Percentiles rank a stretch among this genome's conserved stretches.
phyloP scores from a whole-genome alignment of 371 early-diverging fungal species.

The Mucor velutinosus region DNA sequence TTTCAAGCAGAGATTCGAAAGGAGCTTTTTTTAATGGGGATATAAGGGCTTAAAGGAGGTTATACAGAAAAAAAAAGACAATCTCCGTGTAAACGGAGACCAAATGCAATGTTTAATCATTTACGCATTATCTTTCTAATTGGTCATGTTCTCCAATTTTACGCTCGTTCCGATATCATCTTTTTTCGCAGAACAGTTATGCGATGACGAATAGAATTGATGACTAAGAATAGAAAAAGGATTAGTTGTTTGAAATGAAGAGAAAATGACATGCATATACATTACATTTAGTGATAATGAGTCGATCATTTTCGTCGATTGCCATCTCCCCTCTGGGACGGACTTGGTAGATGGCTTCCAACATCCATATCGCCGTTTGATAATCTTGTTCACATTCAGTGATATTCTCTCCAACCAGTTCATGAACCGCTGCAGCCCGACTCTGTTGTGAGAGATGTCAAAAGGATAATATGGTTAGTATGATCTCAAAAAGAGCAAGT shows the following conservation, averaged over 20 bases:
- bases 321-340: constrained; percentile 45
- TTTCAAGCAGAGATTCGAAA: neutral
- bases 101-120: constrained; percentile 1
- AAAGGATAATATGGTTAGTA: neutral
- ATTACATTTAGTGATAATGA: constrained; percentile 64
- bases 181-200: constrained; percentile 44
- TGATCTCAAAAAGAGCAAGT: constrained; percentile 14
- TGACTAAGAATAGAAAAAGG: constrained; percentile 28
- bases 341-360: constrained; percentile 71
- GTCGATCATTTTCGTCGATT: constrained; percentile 61
- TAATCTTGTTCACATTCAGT: constrained; percentile 74
- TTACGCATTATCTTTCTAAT: constrained; percentile 6
- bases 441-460: constrained; percentile 15
- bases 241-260: neutral
- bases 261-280: neutral
- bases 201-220: constrained; percentile 50
- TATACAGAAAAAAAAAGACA: neutral
- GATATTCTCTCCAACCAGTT: constrained; percentile 55
- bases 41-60: neutral
- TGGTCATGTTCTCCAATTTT: constrained; percentile 12
- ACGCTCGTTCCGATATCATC: constrained; percentile 24
- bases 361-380: constrained; percentile 78
- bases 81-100: neutral
- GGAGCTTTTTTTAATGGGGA: neutral
- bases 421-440: constrained; percentile 31